Evolutionary conservation across 768 basidiomycete species (phyloP).

Genomic region (Boletus tomentosulus): DNA sequence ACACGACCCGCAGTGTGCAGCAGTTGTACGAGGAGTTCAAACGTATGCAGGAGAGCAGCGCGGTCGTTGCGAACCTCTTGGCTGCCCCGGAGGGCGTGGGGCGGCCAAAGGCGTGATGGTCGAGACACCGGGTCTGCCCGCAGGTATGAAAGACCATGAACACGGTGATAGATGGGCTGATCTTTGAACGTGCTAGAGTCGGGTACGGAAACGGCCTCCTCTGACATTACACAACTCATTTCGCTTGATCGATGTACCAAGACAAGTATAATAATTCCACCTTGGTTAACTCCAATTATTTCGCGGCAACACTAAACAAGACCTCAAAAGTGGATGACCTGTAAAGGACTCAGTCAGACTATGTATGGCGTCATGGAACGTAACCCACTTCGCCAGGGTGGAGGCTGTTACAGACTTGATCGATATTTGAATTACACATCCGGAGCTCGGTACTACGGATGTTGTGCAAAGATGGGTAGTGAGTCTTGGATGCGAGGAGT

Average conservation of each 20-base stretch:
- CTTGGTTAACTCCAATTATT: too few species aligned
- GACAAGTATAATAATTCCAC: too few species aligned
- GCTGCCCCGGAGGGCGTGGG: constrained; percentile 24
- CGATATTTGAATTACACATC: too few species aligned
- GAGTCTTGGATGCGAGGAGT: not conserved
- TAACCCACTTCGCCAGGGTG: constrained; percentile 41
- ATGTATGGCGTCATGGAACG: not conserved
- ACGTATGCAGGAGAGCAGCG: constrained; percentile 53
- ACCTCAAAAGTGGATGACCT: too few species aligned
- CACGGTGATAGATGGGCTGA: not conserved
- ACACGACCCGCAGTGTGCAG: constrained; percentile 42
- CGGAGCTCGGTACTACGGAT: too few species aligned
- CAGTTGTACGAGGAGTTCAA: constrained; percentile 47
- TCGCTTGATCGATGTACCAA: not conserved
- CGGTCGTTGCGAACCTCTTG: constrained; percentile 46
- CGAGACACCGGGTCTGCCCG: too few species aligned
- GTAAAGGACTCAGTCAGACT: not conserved
- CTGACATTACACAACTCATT: not conserved
- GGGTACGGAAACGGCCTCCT: not conserved
- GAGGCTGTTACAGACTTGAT: constrained; percentile 62
- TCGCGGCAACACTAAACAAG: too few species aligned
- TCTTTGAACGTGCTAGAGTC: not conserved
- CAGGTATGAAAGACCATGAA: not conserved
- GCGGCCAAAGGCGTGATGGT: constrained; percentile 12
- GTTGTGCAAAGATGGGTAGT: not conserved